These are phyloP conservation scores for Debaryomyces udenii DNA, from an alignment of 1,139 yeast genomes.

Conservation along the genomic window DNA sequence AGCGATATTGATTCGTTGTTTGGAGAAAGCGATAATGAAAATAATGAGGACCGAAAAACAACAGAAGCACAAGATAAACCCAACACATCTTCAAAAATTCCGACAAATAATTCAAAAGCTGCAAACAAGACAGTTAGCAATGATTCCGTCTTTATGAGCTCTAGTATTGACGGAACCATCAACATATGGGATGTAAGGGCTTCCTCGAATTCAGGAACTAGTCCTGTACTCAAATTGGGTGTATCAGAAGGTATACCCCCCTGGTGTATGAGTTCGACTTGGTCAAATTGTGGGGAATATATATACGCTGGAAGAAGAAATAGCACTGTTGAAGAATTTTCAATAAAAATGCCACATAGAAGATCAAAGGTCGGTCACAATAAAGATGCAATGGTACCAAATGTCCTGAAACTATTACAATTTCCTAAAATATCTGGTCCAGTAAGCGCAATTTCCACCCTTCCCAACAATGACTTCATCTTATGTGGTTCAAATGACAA, in stretches of 20 bases:
- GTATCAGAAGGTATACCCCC: constrained; percentile 79
- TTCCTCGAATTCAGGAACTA: constrained; percentile 22
- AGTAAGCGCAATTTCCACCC: constrained; percentile 74
- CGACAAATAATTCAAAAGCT: constrained; percentile 14
- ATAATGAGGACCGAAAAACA: constrained; percentile 12
- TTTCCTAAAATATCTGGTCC: constrained; percentile 93
- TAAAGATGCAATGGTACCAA: constrained; percentile 36
- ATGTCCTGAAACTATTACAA: constrained; percentile 60
- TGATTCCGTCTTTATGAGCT: constrained; percentile 69
- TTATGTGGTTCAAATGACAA: constrained; percentile 92
- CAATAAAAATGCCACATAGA: constrained; percentile 61
- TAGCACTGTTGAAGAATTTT: constrained; percentile 84
- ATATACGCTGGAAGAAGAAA: constrained; percentile 89
- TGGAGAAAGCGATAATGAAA: constrained; percentile 74
- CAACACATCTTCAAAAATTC: constrained; percentile 16
- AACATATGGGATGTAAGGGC: constrained; percentile 80
- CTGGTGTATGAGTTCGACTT: constrained; percentile 92
- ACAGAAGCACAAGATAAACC: constrained; percentile 25
- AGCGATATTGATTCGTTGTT: constrained; percentile 76
- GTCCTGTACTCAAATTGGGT: constrained; percentile 55
- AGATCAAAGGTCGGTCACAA: constrained; percentile 21
- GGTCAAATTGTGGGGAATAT: constrained; percentile 83
- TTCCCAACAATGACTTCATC: constrained; percentile 80
- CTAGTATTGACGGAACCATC: constrained; percentile 83
- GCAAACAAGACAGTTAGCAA: constrained; percentile 39